Conservation (phyloP, 345 rosid genomes). For the Eucalyptus tenuipes region DNA sequence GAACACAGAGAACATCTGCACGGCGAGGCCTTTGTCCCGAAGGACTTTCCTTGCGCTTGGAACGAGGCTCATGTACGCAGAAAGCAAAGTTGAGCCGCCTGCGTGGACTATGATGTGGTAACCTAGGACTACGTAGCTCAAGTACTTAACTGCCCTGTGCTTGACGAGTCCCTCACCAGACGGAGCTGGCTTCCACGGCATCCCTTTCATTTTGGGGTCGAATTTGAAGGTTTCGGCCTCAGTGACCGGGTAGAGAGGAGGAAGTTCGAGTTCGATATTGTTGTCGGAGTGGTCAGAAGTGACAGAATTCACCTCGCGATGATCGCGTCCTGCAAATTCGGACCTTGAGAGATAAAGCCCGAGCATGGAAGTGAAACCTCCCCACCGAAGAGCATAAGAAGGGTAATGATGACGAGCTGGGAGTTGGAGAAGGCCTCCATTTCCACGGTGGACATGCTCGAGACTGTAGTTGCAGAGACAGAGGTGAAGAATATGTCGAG, state of each 20-base stretch:
- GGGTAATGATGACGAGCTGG: conserved; percentile 48
- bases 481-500: conserved; percentile 66
- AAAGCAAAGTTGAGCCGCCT: conserved; percentile 19
- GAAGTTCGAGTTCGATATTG: not conserved
- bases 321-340: not conserved
- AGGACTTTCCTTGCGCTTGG: conserved; percentile 31
- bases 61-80: conserved; percentile 15
- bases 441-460: conserved; percentile 51
- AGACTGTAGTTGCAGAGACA: conserved; percentile 46
- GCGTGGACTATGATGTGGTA: conserved; percentile 23
- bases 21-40: conserved; percentile 10
- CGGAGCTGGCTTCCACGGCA: not conserved
- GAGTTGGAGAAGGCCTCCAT: conserved; percentile 24
- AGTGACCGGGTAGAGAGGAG: not conserved
- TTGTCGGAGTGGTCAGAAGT: not conserved
- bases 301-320: not conserved
- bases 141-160: not conserved
- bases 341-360: conserved; percentile 3
- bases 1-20: conserved; percentile 37
- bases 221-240: not conserved
- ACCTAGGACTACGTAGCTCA: conserved; percentile 26
- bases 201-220: not conserved
- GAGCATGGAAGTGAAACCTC: conserved; percentile 36
- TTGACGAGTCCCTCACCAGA: not conserved
- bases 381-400: conserved; percentile 46